A percentile compares a stretch with the other conserved stretches of the same genome.
Conservation (phyloP, 495 filamentous ascomycete genomes). For the Usnea hakonensis region DNA sequence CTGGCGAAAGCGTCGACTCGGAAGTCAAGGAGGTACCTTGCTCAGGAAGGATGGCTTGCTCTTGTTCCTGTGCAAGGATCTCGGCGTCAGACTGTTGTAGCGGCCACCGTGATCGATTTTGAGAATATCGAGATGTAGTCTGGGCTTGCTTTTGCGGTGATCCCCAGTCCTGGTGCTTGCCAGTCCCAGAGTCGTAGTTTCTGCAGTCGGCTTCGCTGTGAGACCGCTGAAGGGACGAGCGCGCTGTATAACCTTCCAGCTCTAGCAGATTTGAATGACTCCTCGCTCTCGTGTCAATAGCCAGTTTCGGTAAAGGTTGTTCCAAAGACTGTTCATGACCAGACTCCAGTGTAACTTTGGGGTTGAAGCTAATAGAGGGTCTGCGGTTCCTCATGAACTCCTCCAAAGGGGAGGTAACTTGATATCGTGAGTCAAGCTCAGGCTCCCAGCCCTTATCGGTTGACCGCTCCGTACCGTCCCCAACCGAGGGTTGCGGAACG, state of each 20-base stretch:
- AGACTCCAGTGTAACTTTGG: slow-evolving; percentile 35
- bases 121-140: slow-evolving; percentile 22
- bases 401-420: slow-evolving; percentile 37
- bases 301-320: slow-evolving; percentile 33
- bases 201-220: slow-evolving; percentile 20
- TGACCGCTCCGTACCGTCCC: slow-evolving; percentile 8
- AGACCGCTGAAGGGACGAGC: slow-evolving; percentile 10
- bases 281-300: slow-evolving; percentile 13
- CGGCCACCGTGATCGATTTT: slow-evolving; percentile 33
- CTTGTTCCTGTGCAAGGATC: slow-evolving; percentile 33
- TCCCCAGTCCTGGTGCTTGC: slow-evolving; percentile 6
- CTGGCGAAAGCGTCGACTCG: slow-evolving; percentile 47
- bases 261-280: slow-evolving; percentile 10
- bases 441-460: slow-evolving; percentile 14
- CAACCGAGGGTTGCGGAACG: slow-evolving; percentile 15
- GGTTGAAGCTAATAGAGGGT: slow-evolving; percentile 40
- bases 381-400: slow-evolving; percentile 36
- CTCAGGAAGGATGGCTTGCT: slow-evolving; percentile 28
- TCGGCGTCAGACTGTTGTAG: slow-evolving; percentile 29
- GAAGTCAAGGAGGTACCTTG: slow-evolving; percentile 55
- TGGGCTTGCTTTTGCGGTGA: slow-evolving; percentile 19
- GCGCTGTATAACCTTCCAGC: not conserved
- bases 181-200: slow-evolving; percentile 14
- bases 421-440: slow-evolving; percentile 16
- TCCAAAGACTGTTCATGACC: slow-evolving; percentile 34